Percentiles rank a stretch among this genome's conserved stretches.
Evolutionary conservation across 352 stramenopile genomes (phyloP).

Genomic region (Pythium aquatile): DNA sequence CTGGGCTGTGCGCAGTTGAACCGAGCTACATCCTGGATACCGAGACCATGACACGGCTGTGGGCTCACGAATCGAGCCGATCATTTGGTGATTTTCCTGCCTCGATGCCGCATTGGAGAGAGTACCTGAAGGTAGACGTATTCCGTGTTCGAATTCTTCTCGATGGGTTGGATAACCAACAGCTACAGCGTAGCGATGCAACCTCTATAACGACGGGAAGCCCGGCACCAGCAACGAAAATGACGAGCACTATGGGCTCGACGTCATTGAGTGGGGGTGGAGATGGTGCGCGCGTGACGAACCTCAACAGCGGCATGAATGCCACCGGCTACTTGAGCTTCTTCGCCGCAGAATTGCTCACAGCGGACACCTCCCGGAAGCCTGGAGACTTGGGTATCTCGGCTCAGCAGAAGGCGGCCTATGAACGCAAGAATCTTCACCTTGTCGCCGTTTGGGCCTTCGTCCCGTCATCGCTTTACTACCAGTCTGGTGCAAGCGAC

Average conservation of each 20-base stretch:
- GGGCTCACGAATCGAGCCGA: constrained; percentile 45
- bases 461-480: constrained; percentile 29
- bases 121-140: constrained; percentile 17
- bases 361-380: constrained; percentile 1
- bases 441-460: constrained; percentile 29
- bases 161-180: constrained; percentile 21
- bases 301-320: constrained; percentile 22
- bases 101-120: not conserved
- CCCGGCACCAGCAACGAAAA: not conserved
- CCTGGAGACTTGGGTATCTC: constrained; percentile 4
- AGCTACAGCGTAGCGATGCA: not conserved
- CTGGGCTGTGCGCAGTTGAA: constrained; percentile 42
- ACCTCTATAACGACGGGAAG: not conserved
- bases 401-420: constrained; percentile 10
- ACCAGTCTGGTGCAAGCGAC: constrained; percentile 11
- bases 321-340: constrained; percentile 10
- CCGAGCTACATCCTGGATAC: constrained; percentile 35
- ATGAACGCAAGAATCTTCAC: constrained; percentile 22
- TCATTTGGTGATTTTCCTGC: constrained; percentile 32
- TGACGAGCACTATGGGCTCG: constrained; percentile 6
- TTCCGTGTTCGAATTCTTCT: constrained; percentile 26
- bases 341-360: constrained; percentile 16
- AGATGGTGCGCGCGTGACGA: constrained; percentile 6
- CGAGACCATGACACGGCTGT: constrained; percentile 46
- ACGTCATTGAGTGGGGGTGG: not conserved